Evolutionary conservation across 1,284 basidiomycete genomes (phyloP).

Genomic region (Papiliotrema nemorosa): DNA sequence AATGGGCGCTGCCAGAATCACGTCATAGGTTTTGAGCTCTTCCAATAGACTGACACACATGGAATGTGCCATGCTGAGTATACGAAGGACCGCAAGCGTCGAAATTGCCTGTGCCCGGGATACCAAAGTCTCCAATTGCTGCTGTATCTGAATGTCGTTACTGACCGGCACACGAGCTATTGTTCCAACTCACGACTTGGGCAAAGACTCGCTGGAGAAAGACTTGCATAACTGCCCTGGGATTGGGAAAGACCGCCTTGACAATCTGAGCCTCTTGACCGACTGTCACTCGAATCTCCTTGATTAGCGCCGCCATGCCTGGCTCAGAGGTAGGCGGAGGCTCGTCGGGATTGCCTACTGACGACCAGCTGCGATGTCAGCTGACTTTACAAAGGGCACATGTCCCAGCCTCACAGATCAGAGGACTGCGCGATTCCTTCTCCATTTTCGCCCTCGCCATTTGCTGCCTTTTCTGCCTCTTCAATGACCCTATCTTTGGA

Average conservation of each 20-base stretch:
- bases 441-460: constrained; percentile 48
- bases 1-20: constrained; percentile 55
- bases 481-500: constrained; percentile 63
- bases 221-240: constrained; percentile 96
- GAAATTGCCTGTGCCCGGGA: constrained; percentile 69
- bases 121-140: constrained; percentile 83
- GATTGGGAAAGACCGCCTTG: constrained; percentile 96
- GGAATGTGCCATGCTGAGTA: constrained; percentile 81
- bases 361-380: constrained; percentile 65
- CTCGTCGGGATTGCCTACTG: constrained; percentile 73
- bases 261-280: constrained; percentile 97
- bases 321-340: constrained; percentile 74
- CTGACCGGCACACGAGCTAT: not conserved
- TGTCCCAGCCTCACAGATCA: constrained; percentile 56
- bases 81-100: constrained; percentile 84
- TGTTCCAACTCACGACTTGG: constrained; percentile 68
- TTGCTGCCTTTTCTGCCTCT: constrained; percentile 47
- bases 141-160: constrained; percentile 67
- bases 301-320: constrained; percentile 74
- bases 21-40: constrained; percentile 88
- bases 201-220: constrained; percentile 97
- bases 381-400: not conserved
- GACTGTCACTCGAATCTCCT: constrained; percentile 85
- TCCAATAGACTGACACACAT: constrained; percentile 78
- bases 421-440: constrained; percentile 24